Conservation (phyloP, 208 protist genomes). For the Trichomonas vaginalis region DNA sequence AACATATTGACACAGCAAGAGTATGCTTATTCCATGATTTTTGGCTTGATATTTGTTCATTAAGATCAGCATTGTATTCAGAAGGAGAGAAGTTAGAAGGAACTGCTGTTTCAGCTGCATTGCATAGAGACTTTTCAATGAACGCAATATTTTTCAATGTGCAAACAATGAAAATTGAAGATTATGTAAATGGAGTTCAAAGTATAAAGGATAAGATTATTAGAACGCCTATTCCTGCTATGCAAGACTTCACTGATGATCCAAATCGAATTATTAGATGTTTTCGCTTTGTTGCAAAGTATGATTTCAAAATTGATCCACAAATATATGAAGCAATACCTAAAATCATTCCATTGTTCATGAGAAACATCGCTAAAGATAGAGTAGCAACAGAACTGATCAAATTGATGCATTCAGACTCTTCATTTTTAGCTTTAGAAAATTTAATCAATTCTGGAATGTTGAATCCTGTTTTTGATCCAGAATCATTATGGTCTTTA, state of each 20-base stretch:
- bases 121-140: conserved; percentile 86
- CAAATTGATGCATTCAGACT: not conserved
- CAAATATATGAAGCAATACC: not conserved
- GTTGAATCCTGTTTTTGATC: not conserved
- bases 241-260: conserved; percentile 41
- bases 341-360: not conserved
- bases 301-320: conserved; percentile 22
- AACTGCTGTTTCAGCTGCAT: conserved; percentile 65
- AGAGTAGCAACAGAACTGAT: not conserved
- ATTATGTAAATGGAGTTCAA: not conserved
- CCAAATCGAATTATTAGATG: conserved; percentile 40
- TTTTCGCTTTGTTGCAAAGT: conserved; percentile 36
- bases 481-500: not conserved
- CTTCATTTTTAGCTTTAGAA: not conserved
- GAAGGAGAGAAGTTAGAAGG: conserved; percentile 31
- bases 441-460: not conserved
- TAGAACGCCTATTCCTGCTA: conserved; percentile 34
- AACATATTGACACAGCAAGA: not conserved
- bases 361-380: not conserved
- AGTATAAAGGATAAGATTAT: not conserved
- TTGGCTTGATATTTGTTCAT: not conserved
- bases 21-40: not conserved
- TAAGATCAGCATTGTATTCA: not conserved
- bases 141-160: conserved; percentile 97
- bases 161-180: conserved; percentile 46